Evolutionary conservation across 2,329 filamentous ascomycete genomes (phyloP).

Genomic region (Diaporthe amygdali): DNA sequence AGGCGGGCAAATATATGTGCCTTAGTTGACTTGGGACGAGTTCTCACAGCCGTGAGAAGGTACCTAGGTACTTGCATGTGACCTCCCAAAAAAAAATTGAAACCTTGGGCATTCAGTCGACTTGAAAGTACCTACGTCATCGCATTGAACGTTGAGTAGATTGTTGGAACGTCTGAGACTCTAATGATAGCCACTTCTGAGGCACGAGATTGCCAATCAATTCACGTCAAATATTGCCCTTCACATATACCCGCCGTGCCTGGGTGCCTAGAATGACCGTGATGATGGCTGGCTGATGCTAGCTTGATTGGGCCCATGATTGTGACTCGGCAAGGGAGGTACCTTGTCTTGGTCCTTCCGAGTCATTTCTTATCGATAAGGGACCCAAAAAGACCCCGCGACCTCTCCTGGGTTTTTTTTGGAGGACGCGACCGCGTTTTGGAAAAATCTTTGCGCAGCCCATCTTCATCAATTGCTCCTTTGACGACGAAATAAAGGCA

Average conservation of each 20-base stretch:
- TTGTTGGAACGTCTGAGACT: neutral
- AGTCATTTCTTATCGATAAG: slow-evolving; percentile 25
- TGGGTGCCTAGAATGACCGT: neutral
- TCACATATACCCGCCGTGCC: neutral
- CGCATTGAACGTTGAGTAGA: too few relatives aligned
- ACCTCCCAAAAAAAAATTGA: too few relatives aligned
- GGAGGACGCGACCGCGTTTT: slow-evolving; percentile 20
- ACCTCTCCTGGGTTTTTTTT: slow-evolving; percentile 9
- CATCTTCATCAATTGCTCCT: slow-evolving; percentile 14
- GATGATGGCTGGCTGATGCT: neutral
- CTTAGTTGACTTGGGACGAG: too few relatives aligned
- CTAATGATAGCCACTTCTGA: neutral
- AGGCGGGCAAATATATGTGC: too few relatives aligned
- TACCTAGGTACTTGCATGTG: too few relatives aligned
- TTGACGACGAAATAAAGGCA: neutral
- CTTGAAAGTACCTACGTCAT: too few relatives aligned
- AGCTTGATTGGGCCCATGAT: neutral
- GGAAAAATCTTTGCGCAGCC: slow-evolving; percentile 18
- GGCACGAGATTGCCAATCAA: neutral
- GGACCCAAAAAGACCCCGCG: slow-evolving; percentile 13
- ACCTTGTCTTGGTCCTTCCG: neutral
- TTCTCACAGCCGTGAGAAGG: too few relatives aligned
- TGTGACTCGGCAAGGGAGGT: neutral
- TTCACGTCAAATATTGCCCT: neutral
- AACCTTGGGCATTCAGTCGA: too few relatives aligned